Conservation (phyloP, 768 basidiomycete species). For the Lactifluus subvellereus region DNA sequence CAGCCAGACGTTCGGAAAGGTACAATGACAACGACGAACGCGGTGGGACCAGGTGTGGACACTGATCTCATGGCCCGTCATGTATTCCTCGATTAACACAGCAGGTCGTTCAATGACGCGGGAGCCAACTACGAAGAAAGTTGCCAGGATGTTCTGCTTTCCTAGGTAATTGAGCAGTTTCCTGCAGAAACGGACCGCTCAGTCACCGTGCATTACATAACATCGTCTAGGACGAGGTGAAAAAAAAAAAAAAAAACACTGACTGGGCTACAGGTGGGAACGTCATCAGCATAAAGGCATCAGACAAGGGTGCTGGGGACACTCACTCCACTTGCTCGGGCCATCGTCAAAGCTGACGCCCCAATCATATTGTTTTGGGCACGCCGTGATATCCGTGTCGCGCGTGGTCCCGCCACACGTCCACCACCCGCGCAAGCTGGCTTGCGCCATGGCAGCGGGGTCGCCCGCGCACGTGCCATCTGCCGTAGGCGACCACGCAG, state of each 20-base stretch:
- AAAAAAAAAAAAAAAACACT: slow-evolving; percentile 23
- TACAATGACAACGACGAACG: slow-evolving; percentile 32
- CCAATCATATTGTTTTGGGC: slow-evolving; percentile 67
- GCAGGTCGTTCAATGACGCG: slow-evolving; percentile 74
- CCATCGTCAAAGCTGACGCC: slow-evolving; percentile 88
- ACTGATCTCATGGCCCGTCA: slow-evolving; percentile 72
- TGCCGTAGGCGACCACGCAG: slow-evolving; percentile 51
- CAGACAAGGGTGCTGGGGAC: not conserved
- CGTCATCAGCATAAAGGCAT: not conserved
- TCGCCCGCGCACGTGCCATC: slow-evolving; percentile 68
- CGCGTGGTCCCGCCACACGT: slow-evolving; percentile 75
- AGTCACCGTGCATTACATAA: not conserved
- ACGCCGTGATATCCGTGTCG: slow-evolving; percentile 53
- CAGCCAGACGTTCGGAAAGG: slow-evolving; percentile 29
- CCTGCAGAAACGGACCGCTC: slow-evolving; percentile 31
- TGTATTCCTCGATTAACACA: slow-evolving; percentile 74
- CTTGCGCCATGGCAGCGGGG: slow-evolving; percentile 48
- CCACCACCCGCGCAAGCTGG: slow-evolving; percentile 80
- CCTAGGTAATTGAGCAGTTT: slow-evolving; percentile 68
- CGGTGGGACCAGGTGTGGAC: slow-evolving; percentile 92
- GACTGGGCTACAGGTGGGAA: slow-evolving; percentile 42
- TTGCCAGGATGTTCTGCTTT: slow-evolving; percentile 59
- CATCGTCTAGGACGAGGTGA: not conserved
- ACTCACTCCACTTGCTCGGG: slow-evolving; percentile 75
- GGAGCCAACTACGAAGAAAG: slow-evolving; percentile 89